Base-by-base conservation (phyloP, 768 basidiomycete genomes). In the Hebeloma cylindrosporum region DNA sequence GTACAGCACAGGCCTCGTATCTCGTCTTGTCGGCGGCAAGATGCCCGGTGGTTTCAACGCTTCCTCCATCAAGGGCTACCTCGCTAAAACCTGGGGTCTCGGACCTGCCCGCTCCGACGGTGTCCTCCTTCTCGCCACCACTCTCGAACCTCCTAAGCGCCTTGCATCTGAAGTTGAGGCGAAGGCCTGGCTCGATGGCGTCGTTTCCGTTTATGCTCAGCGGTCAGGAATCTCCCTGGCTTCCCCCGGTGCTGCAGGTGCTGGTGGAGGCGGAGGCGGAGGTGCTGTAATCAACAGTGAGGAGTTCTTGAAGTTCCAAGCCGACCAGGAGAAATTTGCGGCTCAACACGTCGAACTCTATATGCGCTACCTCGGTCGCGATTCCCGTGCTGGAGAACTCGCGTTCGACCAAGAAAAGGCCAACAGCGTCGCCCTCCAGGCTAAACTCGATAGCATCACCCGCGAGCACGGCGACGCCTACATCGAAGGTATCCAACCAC, bases 21-120 rank as follows among this genome's bases (percentile, higher is more conserved):
- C 93, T 21, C 90, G 96, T 45, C 77, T 97, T 61, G 77, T 97
- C 40, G 91, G 93, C 46, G 83, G 84, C 35, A 99, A 99, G 72
- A 95, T 99, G 91, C 96, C 96, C 23, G 96, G 96, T 63, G 95
- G 95, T 26, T 99, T 99, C 81, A 96, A 96, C 56, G 74, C 86
- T 14, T 90, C 94, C 5, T 79, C 90, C 8, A 93, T 94, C 65
- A 94, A 96, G 68, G 69, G 79, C 0, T 78, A 99, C 63, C 77
- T 99, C 21, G 79, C 83, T 27, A 98, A 97, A 75, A 80, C 80
- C 20, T 98, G 94, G 93, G 96, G 96, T 36, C 72, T 98, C n/a
- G 96, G 95, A 21, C 72, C 95, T 3, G 77, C 78, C 11, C 93
- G 94, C 39, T 80, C 89, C 6, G 96, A 98, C 54, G 89, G 80